Percentiles rank a stretch among this genome's conserved stretches.
Evolutionary conservation across 352 stramenopile species (phyloP).

Genomic region (Aphanomyces stellatus): DNA sequence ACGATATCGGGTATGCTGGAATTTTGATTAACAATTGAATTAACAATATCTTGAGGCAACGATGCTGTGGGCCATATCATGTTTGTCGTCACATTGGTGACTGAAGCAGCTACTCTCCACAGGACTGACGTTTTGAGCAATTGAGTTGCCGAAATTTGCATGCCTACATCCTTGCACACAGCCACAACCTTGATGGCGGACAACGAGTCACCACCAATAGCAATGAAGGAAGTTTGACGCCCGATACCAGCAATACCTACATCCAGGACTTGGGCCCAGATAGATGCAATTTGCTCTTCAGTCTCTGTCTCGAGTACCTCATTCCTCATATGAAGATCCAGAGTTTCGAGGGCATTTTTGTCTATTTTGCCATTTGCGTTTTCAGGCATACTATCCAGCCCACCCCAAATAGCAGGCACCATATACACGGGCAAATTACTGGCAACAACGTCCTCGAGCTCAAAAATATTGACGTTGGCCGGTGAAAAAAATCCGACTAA

Average conservation of each 20-base stretch:
- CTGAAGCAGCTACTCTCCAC: not conserved
- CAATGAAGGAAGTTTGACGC: not conserved
- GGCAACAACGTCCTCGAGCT: slow-evolving; percentile 59
- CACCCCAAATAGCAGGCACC: slow-evolving; percentile 70
- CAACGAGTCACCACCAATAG: not conserved
- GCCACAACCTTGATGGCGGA: not conserved
- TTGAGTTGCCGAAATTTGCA: not conserved
- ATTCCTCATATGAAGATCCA: not conserved
- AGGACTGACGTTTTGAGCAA: not conserved
- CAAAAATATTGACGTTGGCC: slow-evolving; percentile 57
- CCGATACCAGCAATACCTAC: not conserved
- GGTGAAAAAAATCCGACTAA: slow-evolving; percentile 89
- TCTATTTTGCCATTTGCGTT: slow-evolving; percentile 85
- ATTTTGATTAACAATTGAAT: not conserved
- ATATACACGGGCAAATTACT: slow-evolving; percentile 75
- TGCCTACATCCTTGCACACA: not conserved
- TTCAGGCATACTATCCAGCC: slow-evolving; percentile 72
- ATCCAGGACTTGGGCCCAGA: not conserved
- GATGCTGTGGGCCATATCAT: not conserved
- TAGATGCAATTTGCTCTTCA: not conserved
- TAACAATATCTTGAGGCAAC: not conserved
- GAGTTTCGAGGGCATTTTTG: slow-evolving; percentile 38
- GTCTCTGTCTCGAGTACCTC: not conserved
- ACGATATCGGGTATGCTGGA: not conserved
- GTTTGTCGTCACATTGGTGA: not conserved